Conservation (phyloP, 2,329 filamentous ascomycete species). For the Teratosphaeria zuluensis region DNA sequence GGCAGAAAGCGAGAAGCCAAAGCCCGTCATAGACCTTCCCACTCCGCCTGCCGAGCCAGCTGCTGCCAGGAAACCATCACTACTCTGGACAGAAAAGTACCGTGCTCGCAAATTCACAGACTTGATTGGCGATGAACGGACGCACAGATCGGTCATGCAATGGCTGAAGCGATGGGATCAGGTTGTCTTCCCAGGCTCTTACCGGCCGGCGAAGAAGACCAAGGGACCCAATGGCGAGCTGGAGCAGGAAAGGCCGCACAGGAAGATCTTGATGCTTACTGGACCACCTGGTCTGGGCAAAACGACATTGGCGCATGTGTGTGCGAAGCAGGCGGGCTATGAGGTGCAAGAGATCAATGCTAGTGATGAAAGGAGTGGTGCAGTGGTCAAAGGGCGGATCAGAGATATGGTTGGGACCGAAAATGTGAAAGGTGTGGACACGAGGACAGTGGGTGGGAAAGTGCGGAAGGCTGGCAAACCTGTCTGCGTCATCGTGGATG, state of each 20-base stretch:
- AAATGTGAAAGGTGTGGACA: conserved; percentile 67
- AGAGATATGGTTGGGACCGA: conserved; percentile 88
- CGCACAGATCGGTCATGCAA: conserved; percentile 77
- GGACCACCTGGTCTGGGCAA: conserved; percentile 91
- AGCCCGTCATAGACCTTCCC: conserved; percentile 21
- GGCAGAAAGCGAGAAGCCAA: conserved; percentile 42
- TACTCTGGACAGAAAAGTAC: conserved; percentile 97
- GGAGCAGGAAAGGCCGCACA: conserved; percentile 59
- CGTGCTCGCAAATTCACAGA: conserved; percentile 86
- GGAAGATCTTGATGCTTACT: conserved; percentile 81
- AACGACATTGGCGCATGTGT: conserved; percentile 92
- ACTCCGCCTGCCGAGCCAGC: conserved; percentile 31
- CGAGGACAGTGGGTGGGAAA: conserved; percentile 43
- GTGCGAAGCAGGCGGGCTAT: conserved; percentile 88
- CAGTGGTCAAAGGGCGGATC: conserved; percentile 86
- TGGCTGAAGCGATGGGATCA: conserved; percentile 95
- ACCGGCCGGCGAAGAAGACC: conserved; percentile 46
- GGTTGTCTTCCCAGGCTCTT: conserved; percentile 74
- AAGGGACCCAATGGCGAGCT: conserved; percentile 35
- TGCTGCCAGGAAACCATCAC: conserved; percentile 30
- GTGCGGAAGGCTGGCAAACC: conserved; percentile 68
- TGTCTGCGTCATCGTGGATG: conserved; percentile 88
- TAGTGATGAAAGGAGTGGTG: conserved; percentile 81
- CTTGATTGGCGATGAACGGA: conserved; percentile 86
- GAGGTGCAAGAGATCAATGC: conserved; percentile 97